Conservation (phyloP, 345 rosid species). For the Linum usitatissimum region DNA sequence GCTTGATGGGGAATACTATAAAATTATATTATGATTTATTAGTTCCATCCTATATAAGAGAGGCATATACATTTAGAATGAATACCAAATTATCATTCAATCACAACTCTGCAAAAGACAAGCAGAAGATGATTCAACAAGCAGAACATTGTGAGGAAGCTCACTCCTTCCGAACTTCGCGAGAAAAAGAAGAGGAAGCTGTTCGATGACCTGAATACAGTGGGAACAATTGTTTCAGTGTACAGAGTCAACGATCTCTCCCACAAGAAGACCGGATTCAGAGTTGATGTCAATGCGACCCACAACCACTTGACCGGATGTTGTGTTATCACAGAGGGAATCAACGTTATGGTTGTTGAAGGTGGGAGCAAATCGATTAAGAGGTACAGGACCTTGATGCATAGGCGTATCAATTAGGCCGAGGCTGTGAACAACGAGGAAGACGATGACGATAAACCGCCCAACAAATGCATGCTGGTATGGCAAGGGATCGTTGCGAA, state of each 20-base stretch:
- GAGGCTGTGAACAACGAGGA: constrained; percentile 54
- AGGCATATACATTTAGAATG: no score
- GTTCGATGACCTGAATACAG: constrained; percentile 54
- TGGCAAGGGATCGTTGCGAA: constrained; percentile 83
- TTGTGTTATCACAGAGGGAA: constrained; percentile 62
- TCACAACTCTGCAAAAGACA: no score
- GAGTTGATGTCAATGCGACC: constrained; percentile 87
- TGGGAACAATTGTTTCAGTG: constrained; percentile 72
- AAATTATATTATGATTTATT: no score
- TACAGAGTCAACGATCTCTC: constrained; percentile 78
- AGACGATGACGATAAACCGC: constrained; percentile 32
- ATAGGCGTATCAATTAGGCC: constrained; percentile 76
- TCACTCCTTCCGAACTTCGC: constrained; percentile 86
- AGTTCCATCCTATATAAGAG: no score
- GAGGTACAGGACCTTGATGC: constrained; percentile 86
- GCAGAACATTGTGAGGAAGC: constrained; percentile 80
- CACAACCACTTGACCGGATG: constrained; percentile 82
- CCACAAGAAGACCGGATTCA: constrained; percentile 69
- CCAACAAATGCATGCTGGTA: constrained; percentile 61
- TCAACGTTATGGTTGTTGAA: constrained; percentile 74
- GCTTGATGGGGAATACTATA: no score
- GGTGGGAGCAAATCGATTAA: constrained; percentile 84
- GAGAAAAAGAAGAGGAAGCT: constrained; percentile 93
- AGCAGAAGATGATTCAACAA: no score
- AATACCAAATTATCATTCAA: no score